Base-by-base conservation (phyloP, 2,329 filamentous ascomycete species). In the Septoria linicola region DNA sequence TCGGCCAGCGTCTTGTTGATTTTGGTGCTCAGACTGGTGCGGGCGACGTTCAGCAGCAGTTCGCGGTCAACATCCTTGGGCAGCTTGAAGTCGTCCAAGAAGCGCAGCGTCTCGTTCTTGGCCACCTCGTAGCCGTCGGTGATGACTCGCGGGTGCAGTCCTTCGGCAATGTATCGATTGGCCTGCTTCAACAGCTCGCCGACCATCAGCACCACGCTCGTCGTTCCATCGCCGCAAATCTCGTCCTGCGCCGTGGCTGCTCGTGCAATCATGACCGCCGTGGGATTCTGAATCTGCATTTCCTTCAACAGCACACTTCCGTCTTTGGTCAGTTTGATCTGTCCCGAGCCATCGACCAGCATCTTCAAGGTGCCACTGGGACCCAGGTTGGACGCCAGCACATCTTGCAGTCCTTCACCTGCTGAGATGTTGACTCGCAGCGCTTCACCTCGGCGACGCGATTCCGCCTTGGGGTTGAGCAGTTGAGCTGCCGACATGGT, bases 311-410 rank as follows among this genome's bases (percentile, higher is more conserved):
- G 78, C 55, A 97, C 92, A 67, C 95, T 96, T 70, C 93, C 93
- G 75, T 99, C 93, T 74, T 99, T 99, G 64, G 93, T 99, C 70
- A 99, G 82, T 77, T 99, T 99, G 77, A 99, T 99, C 83, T 72
- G 76, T 63, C 81, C 81, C 54, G 81, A 75, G 59, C 81, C 81
- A 65, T 84, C 81, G 42, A 84, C 81, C 65, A 84, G 71, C 92
- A 97, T 97, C 79, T 97, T 97, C 66, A 97, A 86, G 32, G 92
- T 97, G 60, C 92, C 93, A 64, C 88, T 81, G 51, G 93, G 93
- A 65, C 93, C 93, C 63, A 99, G 72, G 73, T 99, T 99, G 47
- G 92, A 96, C 74, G 93, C 92, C 70, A 99, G 80, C 46, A 99
- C 93, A 69, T 76, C 72, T 61, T 78, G 74, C 42, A 78, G 67